A percentile compares a stretch with the other conserved stretches of the same genome.
Evolutionary conservation across 2,329 filamentous ascomycete species (phyloP).

Genomic region (Penicillium psychrosexuale): DNA sequence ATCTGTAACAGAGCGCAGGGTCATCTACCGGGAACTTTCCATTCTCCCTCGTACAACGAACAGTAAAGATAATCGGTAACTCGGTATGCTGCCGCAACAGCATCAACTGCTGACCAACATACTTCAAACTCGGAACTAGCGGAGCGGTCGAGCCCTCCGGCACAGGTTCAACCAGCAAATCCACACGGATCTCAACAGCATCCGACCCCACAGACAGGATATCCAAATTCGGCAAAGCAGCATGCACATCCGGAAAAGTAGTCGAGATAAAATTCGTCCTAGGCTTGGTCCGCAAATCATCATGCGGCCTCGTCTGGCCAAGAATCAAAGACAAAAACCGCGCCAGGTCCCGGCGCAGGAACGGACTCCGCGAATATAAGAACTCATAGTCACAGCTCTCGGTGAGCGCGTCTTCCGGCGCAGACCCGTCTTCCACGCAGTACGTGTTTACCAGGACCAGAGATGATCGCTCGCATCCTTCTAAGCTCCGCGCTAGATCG

Average conservation of each 20-base stretch:
- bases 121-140: slow-evolving; percentile 73
- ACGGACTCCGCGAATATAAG: slow-evolving; percentile 70
- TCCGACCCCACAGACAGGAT: slow-evolving; percentile 84
- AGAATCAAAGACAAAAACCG: slow-evolving; percentile 76
- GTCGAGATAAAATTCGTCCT: slow-evolving; percentile 84
- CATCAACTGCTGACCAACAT: slow-evolving; percentile 85
- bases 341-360: slow-evolving; percentile 71
- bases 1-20: slow-evolving; percentile 69
- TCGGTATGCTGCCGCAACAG: slow-evolving; percentile 77
- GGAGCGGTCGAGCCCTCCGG: slow-evolving; percentile 50
- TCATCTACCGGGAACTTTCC: slow-evolving; percentile 82
- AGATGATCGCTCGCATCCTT: slow-evolving; percentile 55
- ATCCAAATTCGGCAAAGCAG: slow-evolving; percentile 78
- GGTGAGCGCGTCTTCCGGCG: slow-evolving; percentile 64
- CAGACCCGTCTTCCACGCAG: slow-evolving; percentile 68
- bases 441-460: slow-evolving; percentile 73
- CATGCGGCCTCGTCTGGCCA: slow-evolving; percentile 75
- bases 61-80: slow-evolving; percentile 86
- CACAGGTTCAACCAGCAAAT: slow-evolving; percentile 71
- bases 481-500: slow-evolving; percentile 57
- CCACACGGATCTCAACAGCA: slow-evolving; percentile 79
- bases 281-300: slow-evolving; percentile 66
- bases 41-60: slow-evolving; percentile 75
- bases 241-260: slow-evolving; percentile 80
- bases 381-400: slow-evolving; percentile 79